A percentile compares a stretch with the other conserved stretches of the same genome.
Conservation (phyloP, 305 asterid species). For the Petunia hybrid region DNA sequence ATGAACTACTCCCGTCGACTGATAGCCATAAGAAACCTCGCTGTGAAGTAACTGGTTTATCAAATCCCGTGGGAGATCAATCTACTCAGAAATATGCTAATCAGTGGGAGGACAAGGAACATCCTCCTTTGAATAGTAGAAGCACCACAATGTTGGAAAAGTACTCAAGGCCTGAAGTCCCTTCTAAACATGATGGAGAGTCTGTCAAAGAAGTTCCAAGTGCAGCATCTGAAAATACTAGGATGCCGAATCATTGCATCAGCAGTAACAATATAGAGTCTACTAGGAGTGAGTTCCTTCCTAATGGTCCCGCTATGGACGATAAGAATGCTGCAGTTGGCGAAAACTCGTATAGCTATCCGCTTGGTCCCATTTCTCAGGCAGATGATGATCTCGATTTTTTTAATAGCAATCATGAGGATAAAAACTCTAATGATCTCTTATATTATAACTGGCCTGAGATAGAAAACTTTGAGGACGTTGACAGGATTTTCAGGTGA, state of each 20-base stretch:
- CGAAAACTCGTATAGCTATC: conserved; percentile 55
- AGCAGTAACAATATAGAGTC: conserved; percentile 45
- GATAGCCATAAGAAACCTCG: conserved; percentile 56
- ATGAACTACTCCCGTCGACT: conserved; percentile 44
- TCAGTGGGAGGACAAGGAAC: conserved; percentile 42
- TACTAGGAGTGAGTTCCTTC: conserved; percentile 45
- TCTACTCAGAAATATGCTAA: conserved; percentile 41
- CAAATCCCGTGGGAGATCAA: conserved; percentile 42
- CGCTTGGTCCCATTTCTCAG: conserved; percentile 57
- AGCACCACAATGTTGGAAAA: conserved; percentile 58
- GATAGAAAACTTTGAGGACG: conserved; percentile 84
- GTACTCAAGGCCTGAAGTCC: conserved; percentile 49
- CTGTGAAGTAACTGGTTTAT: conserved; percentile 44
- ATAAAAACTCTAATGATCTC: conserved; percentile 64
- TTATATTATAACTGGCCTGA: conserved; percentile 76
- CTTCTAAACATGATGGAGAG: conserved; percentile 50
- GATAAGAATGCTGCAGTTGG: conserved; percentile 50
- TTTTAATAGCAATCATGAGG: conserved; percentile 54
- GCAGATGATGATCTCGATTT: conserved; percentile 54
- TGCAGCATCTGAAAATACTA: conserved; percentile 54
- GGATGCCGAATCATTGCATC: conserved; percentile 43
- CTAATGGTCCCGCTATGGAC: conserved; percentile 46
- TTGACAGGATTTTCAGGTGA: conserved; percentile 80
- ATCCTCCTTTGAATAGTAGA: conserved; percentile 47
- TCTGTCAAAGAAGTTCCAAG: conserved; percentile 52